Percentiles rank a stretch among this genome's conserved stretches.
Conservation (phyloP, 305 asterid species). For the Rubia peregrina region DNA sequence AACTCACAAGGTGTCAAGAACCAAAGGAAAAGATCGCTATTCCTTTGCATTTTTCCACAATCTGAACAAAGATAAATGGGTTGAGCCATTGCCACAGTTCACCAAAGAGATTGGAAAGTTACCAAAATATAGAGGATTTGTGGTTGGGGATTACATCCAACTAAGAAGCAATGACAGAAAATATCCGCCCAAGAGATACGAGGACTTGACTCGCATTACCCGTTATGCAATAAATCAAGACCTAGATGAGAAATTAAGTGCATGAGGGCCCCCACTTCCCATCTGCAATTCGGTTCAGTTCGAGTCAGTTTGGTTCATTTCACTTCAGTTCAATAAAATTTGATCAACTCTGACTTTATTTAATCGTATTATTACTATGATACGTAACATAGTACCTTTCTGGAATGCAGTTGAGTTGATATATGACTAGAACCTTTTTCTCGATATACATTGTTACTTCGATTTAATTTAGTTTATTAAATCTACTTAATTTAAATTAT, state of each 20-base stretch:
- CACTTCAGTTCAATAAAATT: no score
- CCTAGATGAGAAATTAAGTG: background rate
- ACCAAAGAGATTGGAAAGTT: slow-evolving; percentile 32
- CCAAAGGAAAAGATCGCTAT: slow-evolving; percentile 28
- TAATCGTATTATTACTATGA: no score
- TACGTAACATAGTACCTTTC: no score
- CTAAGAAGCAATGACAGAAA: background rate
- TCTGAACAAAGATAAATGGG: slow-evolving; percentile 34
- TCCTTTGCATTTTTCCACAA: slow-evolving; percentile 39
- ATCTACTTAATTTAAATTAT: no score
- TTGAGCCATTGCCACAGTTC: slow-evolving; percentile 43
- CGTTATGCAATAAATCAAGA: background rate
- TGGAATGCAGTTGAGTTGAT: no score
- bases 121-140: slow-evolving; percentile 35
- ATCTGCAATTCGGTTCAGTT: no score
- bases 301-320: no score
- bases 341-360: no score
- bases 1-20: slow-evolving; percentile 26
- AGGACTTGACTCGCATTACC: background rate
- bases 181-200: background rate
- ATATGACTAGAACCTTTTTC: no score
- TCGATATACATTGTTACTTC: no score
- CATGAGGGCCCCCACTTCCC: no score
- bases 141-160: slow-evolving; percentile 26
- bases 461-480: no score